Percentiles rank a stretch among this genome's conserved stretches.
phyloP scores from a whole-genome alignment of 2,329 filamentous ascomycete genomes.

The Ophiostoma tasmaniense region DNA sequence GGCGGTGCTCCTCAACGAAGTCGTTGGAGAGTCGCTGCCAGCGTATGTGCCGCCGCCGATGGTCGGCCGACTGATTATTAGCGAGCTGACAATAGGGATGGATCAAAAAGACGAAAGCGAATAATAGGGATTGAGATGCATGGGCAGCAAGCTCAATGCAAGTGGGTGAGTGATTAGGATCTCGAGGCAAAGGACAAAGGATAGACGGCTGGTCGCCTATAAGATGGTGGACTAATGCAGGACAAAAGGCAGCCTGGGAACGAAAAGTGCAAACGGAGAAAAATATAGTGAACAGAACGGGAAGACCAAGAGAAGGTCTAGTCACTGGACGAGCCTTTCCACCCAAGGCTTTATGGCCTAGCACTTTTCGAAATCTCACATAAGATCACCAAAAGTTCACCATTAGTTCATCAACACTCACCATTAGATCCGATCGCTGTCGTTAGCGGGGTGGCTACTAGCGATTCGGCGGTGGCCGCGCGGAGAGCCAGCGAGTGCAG shows the following conservation, averaged over 20 bases:
- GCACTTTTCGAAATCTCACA: too few relatives aligned
- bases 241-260: background rate
- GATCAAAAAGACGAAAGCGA: background rate
- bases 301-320: background rate
- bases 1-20: background rate
- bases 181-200: background rate
- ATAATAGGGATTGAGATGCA: background rate
- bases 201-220: background rate
- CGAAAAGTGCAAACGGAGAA: background rate
- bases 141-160: background rate
- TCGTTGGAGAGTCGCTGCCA: slow-evolving; percentile 9
- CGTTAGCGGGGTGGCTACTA: background rate
- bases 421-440: background rate
- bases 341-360: background rate
- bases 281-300: background rate
- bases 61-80: slow-evolving; percentile 14
- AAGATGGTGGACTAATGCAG: background rate
- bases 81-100: background rate
- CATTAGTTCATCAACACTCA: background rate
- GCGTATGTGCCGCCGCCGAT: slow-evolving; percentile 3
- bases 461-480: background rate
- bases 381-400: too few relatives aligned
- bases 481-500: background rate
- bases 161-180: background rate
- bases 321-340: background rate